Base-by-base conservation (phyloP, 2,329 filamentous ascomycete genomes). In the Trichoderma sp. region DNA sequence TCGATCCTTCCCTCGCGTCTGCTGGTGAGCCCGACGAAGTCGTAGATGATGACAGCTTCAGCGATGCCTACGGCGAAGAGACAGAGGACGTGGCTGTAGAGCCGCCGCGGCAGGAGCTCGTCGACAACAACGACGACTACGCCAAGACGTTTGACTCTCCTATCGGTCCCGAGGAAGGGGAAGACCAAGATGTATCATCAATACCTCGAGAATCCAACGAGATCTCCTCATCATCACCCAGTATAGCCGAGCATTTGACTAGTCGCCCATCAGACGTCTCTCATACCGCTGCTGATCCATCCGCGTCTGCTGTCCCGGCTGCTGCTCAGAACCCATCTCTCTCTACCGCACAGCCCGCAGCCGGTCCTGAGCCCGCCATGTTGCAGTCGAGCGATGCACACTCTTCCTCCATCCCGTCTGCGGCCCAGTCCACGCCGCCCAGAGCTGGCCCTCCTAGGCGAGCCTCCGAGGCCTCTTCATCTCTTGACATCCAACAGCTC, bases 101-200 rank as follows among this genome's bases (percentile, higher is more conserved):
- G 64, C 71, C 68, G 51, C 74, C 55, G 30, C 51, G 71, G 64
- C 72, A 73, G 58, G 73, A 77, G 41, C 54, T 73, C 21, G 68
- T 70, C 61, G 72, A 75, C 69, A 74, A 73, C 74, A 78, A 76
- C 72, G 81, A 83, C 77, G 81, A 83, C 69, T 82, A 83, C 75
- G 79, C 80, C 70, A 82, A 79, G 72, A 80, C 77, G 44, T 81
- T 82, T 78, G 79, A 83, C 74, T 83, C 82, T 65, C 79, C 80
- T 64, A 76, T 77, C 71, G 76, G 71, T 52, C 70, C 73, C 54
- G 74, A 77, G 64, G 73, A 76, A 67, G 74, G 70, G 67, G 77
- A 73, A 66, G 74, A 75, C 67, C 73, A 73, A 71, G 73, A 79
- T 81, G 77, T 82, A 81, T 77, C 79, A 75, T 63, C 59, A 65